Conservation (phyloP, 129 eudicot genomes). For the Cynara cardunculus region DNA sequence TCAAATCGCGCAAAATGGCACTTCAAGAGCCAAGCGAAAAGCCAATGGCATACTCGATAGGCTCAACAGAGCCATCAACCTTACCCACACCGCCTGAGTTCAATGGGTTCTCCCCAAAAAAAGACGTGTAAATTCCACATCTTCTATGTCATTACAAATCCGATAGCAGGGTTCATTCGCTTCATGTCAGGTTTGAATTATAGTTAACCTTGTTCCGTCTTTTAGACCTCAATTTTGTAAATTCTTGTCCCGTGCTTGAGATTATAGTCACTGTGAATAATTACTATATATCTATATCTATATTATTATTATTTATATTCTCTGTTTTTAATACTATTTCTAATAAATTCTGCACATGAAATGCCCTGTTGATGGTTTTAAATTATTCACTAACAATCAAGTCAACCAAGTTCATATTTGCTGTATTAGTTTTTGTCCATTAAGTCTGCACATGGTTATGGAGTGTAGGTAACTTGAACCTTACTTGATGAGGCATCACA, state of each 20-base stretch:
- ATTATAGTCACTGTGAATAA: conserved; percentile 58
- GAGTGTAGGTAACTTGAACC: conserved; percentile 32
- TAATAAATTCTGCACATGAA: conserved; percentile 40
- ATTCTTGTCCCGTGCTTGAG: conserved; percentile 48
- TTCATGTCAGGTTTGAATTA: conserved; percentile 34
- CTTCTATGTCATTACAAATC: conserved; percentile 6
- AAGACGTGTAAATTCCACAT: conserved; percentile 62
- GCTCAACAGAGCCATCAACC: conserved; percentile 59
- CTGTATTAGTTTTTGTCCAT: conserved; percentile 31
- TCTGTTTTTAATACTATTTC: background rate
- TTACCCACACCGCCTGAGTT: conserved; percentile 87
- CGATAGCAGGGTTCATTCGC: background rate
- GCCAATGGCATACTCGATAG: conserved; percentile 88
- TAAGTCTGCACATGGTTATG: conserved; percentile 45
- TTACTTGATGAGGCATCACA: conserved; percentile 34
- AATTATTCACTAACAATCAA: conserved; percentile 23
- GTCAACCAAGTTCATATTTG: conserved; percentile 42
- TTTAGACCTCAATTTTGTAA: conserved; percentile 44
- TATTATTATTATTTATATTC: conserved; percentile 17
- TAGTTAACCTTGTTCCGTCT: conserved; percentile 25
- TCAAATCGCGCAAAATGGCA: conserved; percentile 80
- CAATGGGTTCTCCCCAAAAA: background rate
- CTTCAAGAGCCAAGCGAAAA: conserved; percentile 93
- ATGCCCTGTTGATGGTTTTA: conserved; percentile 8
- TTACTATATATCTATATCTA: conserved; percentile 16